These are phyloP conservation scores for Aaosphaeria arxii DNA, from an alignment of 2,329 filamentous ascomycete genomes.

Conservation along the genomic window DNA sequence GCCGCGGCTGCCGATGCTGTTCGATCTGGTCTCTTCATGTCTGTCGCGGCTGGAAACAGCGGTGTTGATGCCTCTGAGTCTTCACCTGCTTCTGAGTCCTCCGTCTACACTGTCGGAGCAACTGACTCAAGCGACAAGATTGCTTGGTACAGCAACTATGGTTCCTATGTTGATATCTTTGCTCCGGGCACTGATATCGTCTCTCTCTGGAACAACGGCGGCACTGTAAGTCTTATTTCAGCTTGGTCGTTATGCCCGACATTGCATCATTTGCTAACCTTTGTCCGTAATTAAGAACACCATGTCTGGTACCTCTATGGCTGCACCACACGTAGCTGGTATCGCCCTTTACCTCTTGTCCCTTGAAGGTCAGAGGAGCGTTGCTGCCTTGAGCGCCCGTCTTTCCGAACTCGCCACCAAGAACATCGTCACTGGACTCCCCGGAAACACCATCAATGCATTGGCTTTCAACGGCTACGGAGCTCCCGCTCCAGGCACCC, in stretches of 20 bases:
- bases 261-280: no score
- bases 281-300: conserved; percentile 42
- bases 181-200: conserved; percentile 41
- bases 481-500: not conserved
- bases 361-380: conserved; percentile 44
- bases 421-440: conserved; percentile 42
- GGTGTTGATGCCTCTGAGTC: conserved; percentile 26
- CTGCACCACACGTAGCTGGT: conserved; percentile 66
- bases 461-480: conserved; percentile 55
- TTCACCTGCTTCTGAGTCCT: conserved; percentile 37
- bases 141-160: conserved; percentile 41
- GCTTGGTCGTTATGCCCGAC: not conserved
- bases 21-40: conserved; percentile 37
- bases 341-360: conserved; percentile 66
- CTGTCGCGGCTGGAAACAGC: conserved; percentile 41
- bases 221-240: conserved; percentile 21
- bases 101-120: conserved; percentile 40
- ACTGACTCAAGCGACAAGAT: conserved; percentile 34
- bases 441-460: conserved; percentile 48
- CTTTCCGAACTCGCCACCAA: conserved; percentile 45
- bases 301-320: conserved; percentile 65
- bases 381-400: conserved; percentile 48
- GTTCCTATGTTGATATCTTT: conserved; percentile 36
- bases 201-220: conserved; percentile 47
- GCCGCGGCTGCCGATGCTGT: conserved; percentile 35